A percentile compares a stretch with the other conserved stretches of the same genome.
These are phyloP conservation scores for Trichopus zeylanicus DNA, from an alignment of 116 monocot species.

Conservation along the genomic window DNA sequence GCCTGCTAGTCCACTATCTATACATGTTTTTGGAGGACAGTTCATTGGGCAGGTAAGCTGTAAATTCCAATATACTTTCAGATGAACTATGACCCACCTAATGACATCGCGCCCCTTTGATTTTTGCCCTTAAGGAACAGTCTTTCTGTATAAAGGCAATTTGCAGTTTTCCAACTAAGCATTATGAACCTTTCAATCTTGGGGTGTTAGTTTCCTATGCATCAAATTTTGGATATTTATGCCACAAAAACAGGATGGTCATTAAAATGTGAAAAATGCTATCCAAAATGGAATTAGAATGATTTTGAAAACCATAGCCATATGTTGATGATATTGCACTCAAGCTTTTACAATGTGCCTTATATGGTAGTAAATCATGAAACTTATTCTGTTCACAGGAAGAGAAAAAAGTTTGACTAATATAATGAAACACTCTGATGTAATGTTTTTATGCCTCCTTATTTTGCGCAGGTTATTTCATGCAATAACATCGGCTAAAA, in stretches of 20 bases:
- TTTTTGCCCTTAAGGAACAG: too few relatives aligned
- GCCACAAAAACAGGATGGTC: too few relatives aligned
- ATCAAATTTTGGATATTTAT: too few relatives aligned
- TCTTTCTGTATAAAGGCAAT: too few relatives aligned
- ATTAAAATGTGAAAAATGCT: neutral
- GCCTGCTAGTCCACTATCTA: constrained; percentile 68
- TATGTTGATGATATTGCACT: neutral
- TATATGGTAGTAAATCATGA: neutral
- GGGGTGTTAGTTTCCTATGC: too few relatives aligned
- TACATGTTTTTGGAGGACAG: constrained; percentile 97
- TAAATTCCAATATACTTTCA: neutral
- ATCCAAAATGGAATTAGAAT: neutral
- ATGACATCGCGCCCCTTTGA: neutral
- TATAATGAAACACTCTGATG: too few relatives aligned
- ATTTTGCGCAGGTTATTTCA: neutral
- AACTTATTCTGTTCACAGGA: neutral
- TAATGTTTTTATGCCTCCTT: neutral
- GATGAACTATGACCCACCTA: neutral
- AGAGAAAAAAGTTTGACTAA: neutral
- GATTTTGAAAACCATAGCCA: too few relatives aligned
- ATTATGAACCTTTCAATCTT: too few relatives aligned
- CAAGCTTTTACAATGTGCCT: neutral
- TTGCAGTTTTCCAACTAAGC: too few relatives aligned
- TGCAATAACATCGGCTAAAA: neutral
- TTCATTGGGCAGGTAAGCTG: constrained; percentile 84